phyloP scores from a whole-genome alignment of 2,329 filamentous ascomycete genomes.

The Colletotrichum tanaceti region DNA sequence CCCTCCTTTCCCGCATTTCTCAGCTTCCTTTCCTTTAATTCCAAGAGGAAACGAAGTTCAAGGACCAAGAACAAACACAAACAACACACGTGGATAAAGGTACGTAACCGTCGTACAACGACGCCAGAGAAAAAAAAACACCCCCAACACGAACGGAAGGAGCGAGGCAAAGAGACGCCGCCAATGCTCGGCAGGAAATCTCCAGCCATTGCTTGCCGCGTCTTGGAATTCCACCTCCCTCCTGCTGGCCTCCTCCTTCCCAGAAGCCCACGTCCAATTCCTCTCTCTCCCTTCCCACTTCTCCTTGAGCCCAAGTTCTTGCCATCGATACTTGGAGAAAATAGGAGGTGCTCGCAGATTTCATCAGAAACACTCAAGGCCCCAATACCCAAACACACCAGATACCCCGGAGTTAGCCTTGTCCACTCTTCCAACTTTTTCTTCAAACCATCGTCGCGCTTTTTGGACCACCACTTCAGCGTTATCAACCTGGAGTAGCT shows the following conservation, averaged over 20 bases:
- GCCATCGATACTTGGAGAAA: constrained; percentile 13
- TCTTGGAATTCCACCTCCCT: constrained; percentile 44
- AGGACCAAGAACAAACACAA: constrained; percentile 14
- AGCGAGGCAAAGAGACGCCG: constrained; percentile 16
- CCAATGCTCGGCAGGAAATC: constrained; percentile 36
- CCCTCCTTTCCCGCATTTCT: constrained; percentile 42
- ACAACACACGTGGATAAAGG: constrained; percentile 28
- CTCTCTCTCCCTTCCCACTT: constrained; percentile 48
- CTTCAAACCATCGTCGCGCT: constrained; percentile 13
- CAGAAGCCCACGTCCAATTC: constrained; percentile 38
- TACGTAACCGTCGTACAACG: constrained; percentile 33
- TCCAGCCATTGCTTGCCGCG: constrained; percentile 19
- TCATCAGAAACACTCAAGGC: constrained; percentile 31
- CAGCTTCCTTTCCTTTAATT: constrained; percentile 43
- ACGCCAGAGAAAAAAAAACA: constrained; percentile 5
- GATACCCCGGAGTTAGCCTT: background rate
- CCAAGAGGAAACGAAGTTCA: constrained; percentile 5
- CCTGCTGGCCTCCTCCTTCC: constrained; percentile 44
- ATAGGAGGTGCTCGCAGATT: constrained; percentile 22
- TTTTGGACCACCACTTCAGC: constrained; percentile 37
- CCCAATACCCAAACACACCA: constrained; percentile 16
- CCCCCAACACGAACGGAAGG: constrained; percentile 2
- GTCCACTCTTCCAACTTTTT: constrained; percentile 10
- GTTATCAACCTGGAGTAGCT: constrained; percentile 34
- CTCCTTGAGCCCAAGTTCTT: constrained; percentile 17